Evolutionary conservation across 1,284 basidiomycete species (phyloP), one percentile per base, ranked within the genome.

Genomic region (Apiotrichum laibachii): DNA sequence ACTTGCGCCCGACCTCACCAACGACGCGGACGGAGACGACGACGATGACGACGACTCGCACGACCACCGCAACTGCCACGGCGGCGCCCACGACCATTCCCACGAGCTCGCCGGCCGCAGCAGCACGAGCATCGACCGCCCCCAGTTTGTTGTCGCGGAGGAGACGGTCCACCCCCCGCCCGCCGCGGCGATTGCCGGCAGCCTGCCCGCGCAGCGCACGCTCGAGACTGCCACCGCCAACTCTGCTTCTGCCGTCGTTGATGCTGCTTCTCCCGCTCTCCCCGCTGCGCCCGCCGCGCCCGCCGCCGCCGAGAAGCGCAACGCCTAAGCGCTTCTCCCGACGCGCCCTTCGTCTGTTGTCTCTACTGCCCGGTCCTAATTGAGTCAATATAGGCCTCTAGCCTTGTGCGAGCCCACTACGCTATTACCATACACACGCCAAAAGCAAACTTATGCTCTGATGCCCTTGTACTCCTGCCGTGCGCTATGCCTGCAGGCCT

Each of bases 141-240:
- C 66, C 6, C 62, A 64, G 49, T 68, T 68, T 34, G 66, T 68
- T 26, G 53, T 66, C 19, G 60, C 53, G n/a, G 63, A 61, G 50
- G 11, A 50, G 37, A 51, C 44, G n/a, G 43, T 53, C 31, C 34
- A 33, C 49, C 49, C 57, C 1, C 57, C 52, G 15, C 57, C 57
- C 31, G n/a, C 31, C 8, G 51, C 51, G 10, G 42, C 21, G 15
- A 21, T 53, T 19, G 40, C 51, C 12, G 51, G 51, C 26, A 34
- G 40, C 40, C 16, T 51, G 6, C 50, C 50, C 22, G 50, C 50
- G 9, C 50, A 51, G 50, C 40, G 40, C 50, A 22, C 33, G 2
- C 12, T 22, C 33, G 34, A 34, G 47, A 35, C 47, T 10, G 31
- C 22, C 7, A 15, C 22, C 22, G 50, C 50, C 49, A 49, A 35